Base-by-base conservation (phyloP, 306 rosid genomes). In the Pyrus pyrifolia region DNA sequence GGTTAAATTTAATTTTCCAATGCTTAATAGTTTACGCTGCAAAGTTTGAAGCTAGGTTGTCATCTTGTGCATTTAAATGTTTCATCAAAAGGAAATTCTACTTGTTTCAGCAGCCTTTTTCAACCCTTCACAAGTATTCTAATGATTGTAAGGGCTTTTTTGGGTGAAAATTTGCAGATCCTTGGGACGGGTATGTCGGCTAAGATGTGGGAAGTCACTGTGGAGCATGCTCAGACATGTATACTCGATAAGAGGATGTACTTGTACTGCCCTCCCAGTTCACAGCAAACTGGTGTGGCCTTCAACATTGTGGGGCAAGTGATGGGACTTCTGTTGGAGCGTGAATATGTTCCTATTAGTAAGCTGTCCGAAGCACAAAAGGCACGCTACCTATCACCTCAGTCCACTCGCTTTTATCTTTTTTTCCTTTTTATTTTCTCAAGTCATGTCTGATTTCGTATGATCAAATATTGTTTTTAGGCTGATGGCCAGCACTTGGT, bases 141-240 rank as follows among this genome's bases (percentile, higher is more conserved):
- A 13, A 35, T 12, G 12, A 30, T 72, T 51, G 25, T 3, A 45
- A 38, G 11, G 4, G 55, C 64, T 60, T n/a, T 35, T 23, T 38
- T 38, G 14, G 58, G 12, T 29, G 40, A 10, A 30, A 6, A 63
- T 80, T 45, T 81, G 82, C 86, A 96, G 99, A 89, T 92, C 84
- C 88, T 92, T 64, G 98, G 99, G 71, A 85, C 97, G 12, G 99
- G 99, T 69, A 96, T 96, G 99, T 92, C 99, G 40, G 86, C 99
- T 66, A 96, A 96, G 90, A 96, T 96, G 98, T 96, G 99, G 98
- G 99, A 96, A 78, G 86, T 88, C 76, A 92, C 97, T 3, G 86
- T 90, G 76, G 97, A 95, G 81, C 99, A 95, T 88, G 97, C 99
- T 60, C 87, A 92, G 79, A 95, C 91, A 70, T 95, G 99, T 63